Evolutionary conservation across 1,139 yeast species (phyloP), one percentile per base, ranked within the genome.

Genomic region (Blastobotrys malaysiensis): DNA sequence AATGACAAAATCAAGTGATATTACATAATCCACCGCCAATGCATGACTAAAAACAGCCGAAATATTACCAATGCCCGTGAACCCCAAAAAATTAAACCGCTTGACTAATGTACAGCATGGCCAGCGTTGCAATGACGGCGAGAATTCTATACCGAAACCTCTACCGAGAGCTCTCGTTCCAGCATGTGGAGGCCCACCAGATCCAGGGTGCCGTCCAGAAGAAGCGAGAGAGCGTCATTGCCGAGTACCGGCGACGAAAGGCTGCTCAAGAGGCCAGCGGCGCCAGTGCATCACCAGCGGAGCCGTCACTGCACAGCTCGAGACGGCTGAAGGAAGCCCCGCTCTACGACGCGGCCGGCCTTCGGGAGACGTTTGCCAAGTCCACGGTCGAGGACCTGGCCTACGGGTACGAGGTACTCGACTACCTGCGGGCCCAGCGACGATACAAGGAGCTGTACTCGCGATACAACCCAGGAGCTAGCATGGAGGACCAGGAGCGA

Each of bases 401-500:
- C 11, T 64, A 81, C 60, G 75, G 85, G 55, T 57, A 65, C 9
- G 84, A 83, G 62, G 75, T 83, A 11, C 67, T 76, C 20, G 71
- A 72, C 2, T 91, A 83, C 65, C 74, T 91, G 55, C 75, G 76
- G 50, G 82, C 86, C 59, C 98, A 91, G 69, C 77, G 95, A 59
- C 81, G 77, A 9, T 91, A 89, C 71, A 83, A 82, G 57, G 93
- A 86, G 60, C 77, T 93, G 54, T 75, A 91, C 52, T 95, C 87
- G 60, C 78, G 96, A 61, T 91, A 91, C 70, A 89, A 91, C 65
- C 93, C 96, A 1, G 96, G 96, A 1, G 77, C 87, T 59, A 80
- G 81, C 45, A 80, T 86, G 83, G 79, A 82, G 31, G 96, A 87
- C 64, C 81, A 80, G 55, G 97, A 91, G 58, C 83, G 86, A 56